Base-by-base conservation (phyloP, 2,329 filamentous ascomycete genomes). In the Arthrobotrys sphaeroides region DNA sequence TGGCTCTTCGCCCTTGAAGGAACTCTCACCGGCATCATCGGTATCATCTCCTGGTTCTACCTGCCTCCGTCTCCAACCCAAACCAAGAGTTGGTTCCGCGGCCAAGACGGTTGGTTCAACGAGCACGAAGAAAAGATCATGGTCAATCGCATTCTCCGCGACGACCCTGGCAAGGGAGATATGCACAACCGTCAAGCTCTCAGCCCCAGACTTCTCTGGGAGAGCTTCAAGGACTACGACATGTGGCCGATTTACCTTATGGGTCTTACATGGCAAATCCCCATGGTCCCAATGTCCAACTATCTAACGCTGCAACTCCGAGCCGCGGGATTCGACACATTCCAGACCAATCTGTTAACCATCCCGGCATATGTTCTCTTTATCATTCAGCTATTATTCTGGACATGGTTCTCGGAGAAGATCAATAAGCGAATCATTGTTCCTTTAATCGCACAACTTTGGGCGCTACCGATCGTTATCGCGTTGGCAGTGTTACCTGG, bases 91-190 rank as follows among this genome's bases (percentile, higher is more conserved):
- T 81, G 85, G 47, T 85, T 92, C 76, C 88, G 87, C 49, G 86
- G 88, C 1, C 88, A 88, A 43, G 80, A 83, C 18, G 89, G 90
- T 3, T 90, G 89, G 89, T 90, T 90, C 81, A 87, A 83, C 1
- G 89, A 90, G 79, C 84, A 84, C 1, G 88, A 92, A 79, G 90
- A 91, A 79, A 86, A 88, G 68, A 91, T 91, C 79, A 88, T 91
- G 86, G 86, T 90, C 16, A 91, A 91, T 79, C 85, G 86, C 22
- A 84, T 90, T 22, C 77, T 83, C 22, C 85, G 88, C 0, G 88
- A 90, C 47, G 88, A 89, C 76, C 87, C 87, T 2, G 84, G 84
- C 22, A 87, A 88, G 79, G 86, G 86, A 65, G 84, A 85, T 60
- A 88, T 90, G 86, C 86, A 89, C 80, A 89, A 89, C 78, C 84